phyloP scores from a whole-genome alignment of 1,284 basidiomycete species.

The Trichosporon sp. region DNA sequence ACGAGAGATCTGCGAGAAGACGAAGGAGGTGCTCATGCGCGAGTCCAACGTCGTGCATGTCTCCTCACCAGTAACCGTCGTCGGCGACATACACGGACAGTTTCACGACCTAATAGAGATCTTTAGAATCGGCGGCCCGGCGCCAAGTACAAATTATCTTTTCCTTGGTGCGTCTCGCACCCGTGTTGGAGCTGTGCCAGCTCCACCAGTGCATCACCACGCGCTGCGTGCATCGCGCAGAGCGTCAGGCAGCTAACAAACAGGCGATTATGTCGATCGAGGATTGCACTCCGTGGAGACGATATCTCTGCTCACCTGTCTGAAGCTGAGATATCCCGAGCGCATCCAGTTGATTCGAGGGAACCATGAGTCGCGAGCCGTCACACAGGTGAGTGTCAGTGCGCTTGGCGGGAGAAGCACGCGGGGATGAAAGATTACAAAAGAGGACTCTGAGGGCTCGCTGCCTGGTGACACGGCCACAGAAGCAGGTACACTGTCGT shows the following conservation, averaged over 20 bases:
- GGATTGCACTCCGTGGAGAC: slow-evolving; percentile 98
- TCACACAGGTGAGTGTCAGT: slow-evolving; percentile 72
- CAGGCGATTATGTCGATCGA: slow-evolving; percentile 96
- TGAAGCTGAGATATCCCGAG: slow-evolving; percentile 95
- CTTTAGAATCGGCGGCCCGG: slow-evolving; percentile 95
- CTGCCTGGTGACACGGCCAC: slow-evolving; percentile 10
- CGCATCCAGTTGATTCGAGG: slow-evolving; percentile 94
- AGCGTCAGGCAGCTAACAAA: slow-evolving; percentile 2
- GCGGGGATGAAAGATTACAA: slow-evolving; percentile 30
- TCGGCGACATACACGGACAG: slow-evolving; percentile 97
- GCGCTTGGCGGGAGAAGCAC: not conserved
- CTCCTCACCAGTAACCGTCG: slow-evolving; percentile 95
- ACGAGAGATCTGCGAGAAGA: slow-evolving; percentile 96
- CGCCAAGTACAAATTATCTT: slow-evolving; percentile 94
- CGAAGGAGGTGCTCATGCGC: slow-evolving; percentile 96
- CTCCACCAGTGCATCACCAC: too few species aligned
- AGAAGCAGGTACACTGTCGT: slow-evolving; percentile 17
- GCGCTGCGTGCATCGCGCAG: too few species aligned
- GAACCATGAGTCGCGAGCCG: slow-evolving; percentile 96
- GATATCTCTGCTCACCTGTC: slow-evolving; percentile 91
- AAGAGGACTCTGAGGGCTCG: slow-evolving; percentile 42
- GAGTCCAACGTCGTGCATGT: slow-evolving; percentile 99
- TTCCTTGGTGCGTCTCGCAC: slow-evolving; percentile 74
- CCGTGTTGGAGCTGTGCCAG: too few species aligned
- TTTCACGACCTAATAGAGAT: slow-evolving; percentile 99